Evolutionary conservation across 768 basidiomycete genomes (phyloP), one percentile per base, ranked within the genome.

Genomic region (Calocybe gangraenosa): DNA sequence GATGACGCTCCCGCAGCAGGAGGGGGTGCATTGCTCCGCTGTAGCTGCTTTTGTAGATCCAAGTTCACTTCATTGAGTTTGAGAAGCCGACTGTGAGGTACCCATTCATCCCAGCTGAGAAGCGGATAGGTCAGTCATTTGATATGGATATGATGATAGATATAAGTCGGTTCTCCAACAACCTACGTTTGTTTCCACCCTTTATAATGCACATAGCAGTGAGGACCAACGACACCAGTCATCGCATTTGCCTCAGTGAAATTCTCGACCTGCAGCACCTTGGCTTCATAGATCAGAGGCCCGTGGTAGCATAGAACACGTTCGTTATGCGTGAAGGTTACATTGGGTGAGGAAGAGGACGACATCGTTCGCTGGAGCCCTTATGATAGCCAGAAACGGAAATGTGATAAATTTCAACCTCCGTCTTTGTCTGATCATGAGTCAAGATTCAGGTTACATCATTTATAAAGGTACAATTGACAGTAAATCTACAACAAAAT

Each of bases 131-230:
- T 40, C 21, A 51, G 37, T 14, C 49, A 32, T 28, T 5, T 11
- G 11, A 5, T 5, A 5, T 28, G 25, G 11, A 11, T 11, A 28
- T 28, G 11, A 6, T 28, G 5, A 28, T 28, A 28, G 25, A 6
- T 28, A 11, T 6, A 28, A 4, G 10, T 18, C 33, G 33, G 32
- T 7, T 40, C 23, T 23, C 19, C 8, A 17, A 70, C 25, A 28
- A 28, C 80, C 53, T 61, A 94, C 92, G 91, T 94, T 64, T 92
- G 88, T 63, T 97, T 99, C 96, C 96, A 99, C 7, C 96, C 96
- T 65, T 97, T 96, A 75, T 99, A 99, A 64, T 99, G 96, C 31
- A 99, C 94, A 49, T 88, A 84, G 66, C 91, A 97, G 57, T 95
- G 91, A 3, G 81, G 79, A 5, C 94, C 95, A 2, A 76, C 63